Conservation (phyloP, 495 filamentous ascomycete genomes). For the Penicillium daleae region DNA sequence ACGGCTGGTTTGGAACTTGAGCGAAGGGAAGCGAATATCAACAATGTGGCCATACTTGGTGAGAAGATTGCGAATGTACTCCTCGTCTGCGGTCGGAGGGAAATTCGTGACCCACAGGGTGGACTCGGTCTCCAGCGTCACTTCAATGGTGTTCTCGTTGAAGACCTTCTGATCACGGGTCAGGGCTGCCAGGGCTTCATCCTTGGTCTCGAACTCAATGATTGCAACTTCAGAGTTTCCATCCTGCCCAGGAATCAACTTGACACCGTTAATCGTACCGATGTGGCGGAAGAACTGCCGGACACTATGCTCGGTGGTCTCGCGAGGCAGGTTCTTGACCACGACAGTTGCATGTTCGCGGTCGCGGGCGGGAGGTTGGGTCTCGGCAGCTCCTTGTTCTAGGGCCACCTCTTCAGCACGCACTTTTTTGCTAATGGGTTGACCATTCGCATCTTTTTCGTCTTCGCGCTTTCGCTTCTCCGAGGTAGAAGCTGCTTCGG, state of each 20-base stretch:
- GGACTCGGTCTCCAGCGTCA: conserved; percentile 70
- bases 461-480: conserved; percentile 76
- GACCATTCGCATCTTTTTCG: conserved; percentile 47
- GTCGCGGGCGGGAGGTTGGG: conserved; percentile 67
- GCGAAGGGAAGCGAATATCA: conserved; percentile 84
- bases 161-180: conserved; percentile 78
- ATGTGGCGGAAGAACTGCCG: conserved; percentile 88
- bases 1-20: conserved; percentile 84
- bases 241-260: conserved; percentile 60
- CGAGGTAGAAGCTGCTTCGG: conserved; percentile 34
- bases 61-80: conserved; percentile 77
- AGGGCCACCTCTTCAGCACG: conserved; percentile 51
- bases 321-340: conserved; percentile 71
- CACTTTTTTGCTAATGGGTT: conserved; percentile 58
- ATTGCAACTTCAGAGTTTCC: conserved; percentile 66
- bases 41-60: conserved; percentile 77
- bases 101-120: conserved; percentile 93
- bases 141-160: conserved; percentile 68
- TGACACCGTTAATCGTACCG: conserved; percentile 78
- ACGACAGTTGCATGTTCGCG: conserved; percentile 87
- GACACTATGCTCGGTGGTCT: conserved; percentile 70
- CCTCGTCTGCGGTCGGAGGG: conserved; percentile 81
- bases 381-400: conserved; percentile 32
- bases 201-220: conserved; percentile 80
- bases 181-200: conserved; percentile 80